Percentiles rank a stretch among this genome's conserved stretches.
Evolutionary conservation across 2,329 filamentous ascomycete genomes (phyloP).

Genomic region (Bretziella fagacearum): DNA sequence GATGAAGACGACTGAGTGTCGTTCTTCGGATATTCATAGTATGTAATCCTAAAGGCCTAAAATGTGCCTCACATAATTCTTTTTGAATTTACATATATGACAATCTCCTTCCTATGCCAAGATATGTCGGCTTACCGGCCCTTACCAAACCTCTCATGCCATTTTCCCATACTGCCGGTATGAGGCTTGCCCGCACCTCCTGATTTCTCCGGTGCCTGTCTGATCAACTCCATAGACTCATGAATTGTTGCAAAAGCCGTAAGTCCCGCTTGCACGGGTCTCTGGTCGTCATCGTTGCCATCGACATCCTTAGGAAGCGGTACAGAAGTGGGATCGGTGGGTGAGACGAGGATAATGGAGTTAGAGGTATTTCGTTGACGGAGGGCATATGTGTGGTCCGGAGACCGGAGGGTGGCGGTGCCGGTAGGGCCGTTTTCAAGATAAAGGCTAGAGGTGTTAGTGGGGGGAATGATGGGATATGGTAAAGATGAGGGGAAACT

Average conservation of each 20-base stretch:
- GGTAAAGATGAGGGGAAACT: constrained; percentile 16
- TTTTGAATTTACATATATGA: too few relatives aligned
- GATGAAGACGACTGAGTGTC: too few relatives aligned
- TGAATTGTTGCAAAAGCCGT: constrained; percentile 37
- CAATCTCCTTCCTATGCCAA: too few relatives aligned
- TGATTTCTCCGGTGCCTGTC: constrained; percentile 22
- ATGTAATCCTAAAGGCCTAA: too few relatives aligned
- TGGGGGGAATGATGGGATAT: background rate
- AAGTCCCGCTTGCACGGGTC: background rate
- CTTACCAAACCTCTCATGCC: constrained; percentile 42
- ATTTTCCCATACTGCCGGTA: constrained; percentile 31
- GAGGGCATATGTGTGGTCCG: constrained; percentile 37
- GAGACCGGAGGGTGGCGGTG: constrained; percentile 34
- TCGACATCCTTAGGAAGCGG: constrained; percentile 14
- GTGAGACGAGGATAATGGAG: constrained; percentile 33
- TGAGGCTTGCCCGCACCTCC: constrained; percentile 12
- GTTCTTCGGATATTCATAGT: too few relatives aligned
- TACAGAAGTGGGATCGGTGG: constrained; percentile 15
- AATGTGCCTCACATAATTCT: too few relatives aligned
- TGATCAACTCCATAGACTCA: constrained; percentile 44
- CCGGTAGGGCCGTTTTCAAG: constrained; percentile 31
- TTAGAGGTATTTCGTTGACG: constrained; percentile 53
- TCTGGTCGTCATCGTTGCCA: background rate
- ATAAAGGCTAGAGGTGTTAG: constrained; percentile 22
- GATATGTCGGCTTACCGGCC: background rate